Conservation (phyloP, 176 grass and related monocot species). For the Carex myosuroides region DNA sequence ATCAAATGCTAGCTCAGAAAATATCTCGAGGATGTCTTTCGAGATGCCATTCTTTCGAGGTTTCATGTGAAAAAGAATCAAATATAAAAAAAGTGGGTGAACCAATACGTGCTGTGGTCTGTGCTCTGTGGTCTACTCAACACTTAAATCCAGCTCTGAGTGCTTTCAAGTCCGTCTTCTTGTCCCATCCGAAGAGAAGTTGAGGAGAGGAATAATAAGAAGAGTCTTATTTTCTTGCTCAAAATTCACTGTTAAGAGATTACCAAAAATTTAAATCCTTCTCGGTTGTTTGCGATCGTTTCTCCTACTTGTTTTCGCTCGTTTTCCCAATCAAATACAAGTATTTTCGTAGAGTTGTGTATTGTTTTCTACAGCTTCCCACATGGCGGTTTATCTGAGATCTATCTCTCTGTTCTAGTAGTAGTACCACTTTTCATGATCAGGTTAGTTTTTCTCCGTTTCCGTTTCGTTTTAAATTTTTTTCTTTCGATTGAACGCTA, state of each 20-base stretch:
- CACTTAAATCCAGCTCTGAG: constrained; percentile 8
- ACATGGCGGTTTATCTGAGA: background rate
- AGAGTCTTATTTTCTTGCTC: background rate
- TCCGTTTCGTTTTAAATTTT: background rate
- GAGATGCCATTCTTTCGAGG: background rate
- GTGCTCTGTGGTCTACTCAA: background rate
- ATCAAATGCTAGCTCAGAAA: background rate
- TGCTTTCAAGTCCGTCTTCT: background rate
- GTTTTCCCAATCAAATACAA: background rate
- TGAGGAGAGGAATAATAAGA: background rate
- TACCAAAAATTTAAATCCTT: background rate
- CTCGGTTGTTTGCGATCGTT: background rate
- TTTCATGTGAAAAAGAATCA: background rate
- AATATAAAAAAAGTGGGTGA: background rate
- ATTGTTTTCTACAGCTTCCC: background rate
- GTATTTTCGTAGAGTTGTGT: background rate
- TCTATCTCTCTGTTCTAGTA: background rate
- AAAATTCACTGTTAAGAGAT: background rate
- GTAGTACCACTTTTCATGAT: constrained; percentile 12
- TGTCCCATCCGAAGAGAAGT: background rate
- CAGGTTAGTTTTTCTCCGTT: background rate
- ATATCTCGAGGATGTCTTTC: background rate
- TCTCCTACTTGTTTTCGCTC: background rate
- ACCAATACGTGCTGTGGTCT: background rate
- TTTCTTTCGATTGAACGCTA: background rate